Conservation (phyloP, 1,139 yeast genomes). For the Trichomonascaceae sp. region DNA sequence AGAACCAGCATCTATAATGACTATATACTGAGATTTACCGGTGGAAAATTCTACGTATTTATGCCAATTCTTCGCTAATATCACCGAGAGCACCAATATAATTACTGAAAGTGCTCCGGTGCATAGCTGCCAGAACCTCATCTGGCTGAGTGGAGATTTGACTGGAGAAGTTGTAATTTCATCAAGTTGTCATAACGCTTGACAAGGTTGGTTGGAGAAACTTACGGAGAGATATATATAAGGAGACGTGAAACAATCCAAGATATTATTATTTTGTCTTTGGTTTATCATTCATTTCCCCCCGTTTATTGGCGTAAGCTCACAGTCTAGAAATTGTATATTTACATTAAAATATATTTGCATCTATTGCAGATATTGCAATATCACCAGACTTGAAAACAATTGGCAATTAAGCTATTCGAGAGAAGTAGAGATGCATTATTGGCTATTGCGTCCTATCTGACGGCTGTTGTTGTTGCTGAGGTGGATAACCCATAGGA, state of each 20-base stretch:
- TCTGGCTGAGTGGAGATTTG: background rate
- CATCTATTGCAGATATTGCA: background rate
- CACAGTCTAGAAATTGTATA: too few relatives aligned
- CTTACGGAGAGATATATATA: too few relatives aligned
- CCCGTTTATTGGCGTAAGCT: too few relatives aligned
- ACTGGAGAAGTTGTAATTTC: background rate
- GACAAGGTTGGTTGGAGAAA: background rate
- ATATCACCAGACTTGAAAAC: background rate
- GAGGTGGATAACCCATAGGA: slow-evolving; percentile 12
- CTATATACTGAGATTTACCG: slow-evolving; percentile 2
- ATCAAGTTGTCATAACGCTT: background rate
- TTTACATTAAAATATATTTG: background rate
- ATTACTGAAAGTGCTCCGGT: background rate
- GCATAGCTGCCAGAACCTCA: background rate
- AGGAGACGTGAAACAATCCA: background rate
- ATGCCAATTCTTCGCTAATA: background rate
- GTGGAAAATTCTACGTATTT: background rate
- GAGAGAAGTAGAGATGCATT: background rate
- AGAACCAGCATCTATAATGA: slow-evolving; percentile 86
- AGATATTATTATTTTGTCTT: too few relatives aligned
- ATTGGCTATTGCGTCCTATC: background rate
- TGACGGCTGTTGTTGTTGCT: slow-evolving; percentile 10
- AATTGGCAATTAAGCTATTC: background rate
- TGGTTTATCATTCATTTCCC: too few relatives aligned
- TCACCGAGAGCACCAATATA: background rate